Conservation (phyloP, 2,329 filamentous ascomycete genomes). For the Didymella segeticola region DNA sequence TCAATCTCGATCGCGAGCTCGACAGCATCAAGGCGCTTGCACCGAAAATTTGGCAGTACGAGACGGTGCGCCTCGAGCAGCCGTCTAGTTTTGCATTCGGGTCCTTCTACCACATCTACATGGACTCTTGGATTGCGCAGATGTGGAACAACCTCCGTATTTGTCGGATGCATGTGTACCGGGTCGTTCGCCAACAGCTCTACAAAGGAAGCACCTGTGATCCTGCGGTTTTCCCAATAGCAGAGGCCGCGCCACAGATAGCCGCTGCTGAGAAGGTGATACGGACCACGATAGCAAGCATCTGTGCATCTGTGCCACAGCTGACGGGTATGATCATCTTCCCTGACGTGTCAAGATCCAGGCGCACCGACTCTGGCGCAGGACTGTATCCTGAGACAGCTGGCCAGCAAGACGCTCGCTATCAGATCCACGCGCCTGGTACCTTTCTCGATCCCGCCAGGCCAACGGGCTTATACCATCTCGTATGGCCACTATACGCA, state of each 20-base stretch:
- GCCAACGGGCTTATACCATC: slow-evolving; percentile 34
- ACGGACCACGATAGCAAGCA: slow-evolving; percentile 12
- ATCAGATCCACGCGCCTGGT: slow-evolving; percentile 27
- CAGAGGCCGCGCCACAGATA: slow-evolving; percentile 18
- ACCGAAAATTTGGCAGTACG: slow-evolving; percentile 34
- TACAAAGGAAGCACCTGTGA: slow-evolving; percentile 15
- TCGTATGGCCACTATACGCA: slow-evolving; percentile 38
- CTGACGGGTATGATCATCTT: slow-evolving; percentile 39
- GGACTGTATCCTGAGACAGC: not conserved
- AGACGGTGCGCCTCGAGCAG: slow-evolving; percentile 11
- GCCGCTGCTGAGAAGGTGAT: slow-evolving; percentile 23
- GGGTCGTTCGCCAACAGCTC: slow-evolving; percentile 29
- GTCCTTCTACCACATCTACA: slow-evolving; percentile 38
- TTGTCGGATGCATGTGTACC: slow-evolving; percentile 33
- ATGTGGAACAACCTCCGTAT: slow-evolving; percentile 42
- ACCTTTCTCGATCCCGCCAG: slow-evolving; percentile 30
- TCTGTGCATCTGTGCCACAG: slow-evolving; percentile 38
- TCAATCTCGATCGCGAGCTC: slow-evolving; percentile 30
- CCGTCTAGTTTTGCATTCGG: slow-evolving; percentile 24
- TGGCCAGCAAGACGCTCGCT: slow-evolving; percentile 2
- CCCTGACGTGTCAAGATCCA: slow-evolving; percentile 12
- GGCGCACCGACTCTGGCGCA: not conserved
- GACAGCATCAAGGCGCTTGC: slow-evolving; percentile 29
- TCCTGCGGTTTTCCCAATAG: slow-evolving; percentile 22
- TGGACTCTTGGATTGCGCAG: slow-evolving; percentile 38